Evolutionary conservation across 257 asterid genomes (phyloP).

Genomic region (Cordia subcordata): DNA sequence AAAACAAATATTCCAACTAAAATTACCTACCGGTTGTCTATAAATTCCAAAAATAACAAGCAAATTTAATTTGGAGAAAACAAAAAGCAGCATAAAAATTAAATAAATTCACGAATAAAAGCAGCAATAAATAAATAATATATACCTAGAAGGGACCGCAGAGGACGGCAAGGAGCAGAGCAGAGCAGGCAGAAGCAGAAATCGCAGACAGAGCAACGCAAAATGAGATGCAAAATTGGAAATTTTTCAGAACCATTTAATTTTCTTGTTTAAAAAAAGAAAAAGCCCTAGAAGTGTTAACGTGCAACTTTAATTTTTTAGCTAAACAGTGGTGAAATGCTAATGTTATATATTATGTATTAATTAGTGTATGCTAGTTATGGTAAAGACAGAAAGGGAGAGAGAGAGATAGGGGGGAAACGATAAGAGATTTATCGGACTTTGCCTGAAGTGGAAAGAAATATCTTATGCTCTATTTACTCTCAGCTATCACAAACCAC

Average conservation of each 20-base stretch:
- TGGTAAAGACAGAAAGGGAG: background rate
- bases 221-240: background rate
- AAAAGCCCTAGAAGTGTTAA: too few relatives aligned
- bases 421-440: conserved; percentile 24
- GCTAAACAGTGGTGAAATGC: background rate
- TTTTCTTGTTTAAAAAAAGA: too few relatives aligned
- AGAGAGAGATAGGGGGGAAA: too few relatives aligned
- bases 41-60: background rate
- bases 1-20: too few relatives aligned
- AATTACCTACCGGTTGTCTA: too few relatives aligned
- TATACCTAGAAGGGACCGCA: background rate
- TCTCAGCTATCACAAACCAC: background rate
- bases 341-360: too few relatives aligned
- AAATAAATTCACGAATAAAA: too few relatives aligned
- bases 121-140: background rate
- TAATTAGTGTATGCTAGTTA: too few relatives aligned
- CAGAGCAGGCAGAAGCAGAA: too few relatives aligned
- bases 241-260: background rate
- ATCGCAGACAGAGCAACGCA: background rate
- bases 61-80: too few relatives aligned
- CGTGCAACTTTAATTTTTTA: too few relatives aligned
- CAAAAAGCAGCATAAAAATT: too few relatives aligned
- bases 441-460: conserved; percentile 32
- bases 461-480: conserved; percentile 4
- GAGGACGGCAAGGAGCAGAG: background rate